A percentile compares a stretch with the other conserved stretches of the same genome.
Conservation (phyloP, 352 stramenopile genomes). For the Pythium plurisporium region DNA sequence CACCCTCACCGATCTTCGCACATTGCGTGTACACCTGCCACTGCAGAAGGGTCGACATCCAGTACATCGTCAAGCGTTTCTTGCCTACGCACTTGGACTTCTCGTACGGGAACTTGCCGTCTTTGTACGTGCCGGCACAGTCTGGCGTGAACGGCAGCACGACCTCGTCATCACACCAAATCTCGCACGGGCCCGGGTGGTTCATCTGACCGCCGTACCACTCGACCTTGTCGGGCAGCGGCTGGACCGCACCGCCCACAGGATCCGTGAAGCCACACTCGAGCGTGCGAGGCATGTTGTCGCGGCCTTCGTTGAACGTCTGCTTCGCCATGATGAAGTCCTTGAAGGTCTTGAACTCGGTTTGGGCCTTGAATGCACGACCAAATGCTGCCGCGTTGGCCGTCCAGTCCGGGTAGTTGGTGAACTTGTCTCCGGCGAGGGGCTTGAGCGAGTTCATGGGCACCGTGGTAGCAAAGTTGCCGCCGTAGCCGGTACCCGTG, state of each 20-base stretch:
- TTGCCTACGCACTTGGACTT: constrained; percentile 31
- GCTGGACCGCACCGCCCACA: constrained; percentile 20
- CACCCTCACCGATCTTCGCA: constrained; percentile 7
- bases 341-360: constrained; percentile 45
- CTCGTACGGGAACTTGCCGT: constrained; percentile 34
- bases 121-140: constrained; percentile 29
- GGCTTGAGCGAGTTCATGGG: constrained; percentile 10
- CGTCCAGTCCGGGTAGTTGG: neutral
- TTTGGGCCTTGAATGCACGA: constrained; percentile 29
- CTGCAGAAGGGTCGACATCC: constrained; percentile 44
- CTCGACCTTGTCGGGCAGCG: constrained; percentile 34
- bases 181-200: constrained; percentile 43
- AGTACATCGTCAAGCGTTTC: constrained; percentile 45
- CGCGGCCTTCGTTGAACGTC: constrained; percentile 24
- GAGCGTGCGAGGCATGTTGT: constrained; percentile 10
- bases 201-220: constrained; percentile 35
- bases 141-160: constrained; percentile 31
- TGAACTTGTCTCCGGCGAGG: constrained; percentile 8
- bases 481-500: constrained; percentile 4
- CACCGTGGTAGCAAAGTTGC: constrained; percentile 4
- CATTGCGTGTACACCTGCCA: constrained; percentile 52
- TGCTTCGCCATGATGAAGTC: constrained; percentile 37
- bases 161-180: constrained; percentile 36
- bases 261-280: constrained; percentile 49
- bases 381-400: neutral